Base-by-base conservation (phyloP, 1,284 basidiomycete genomes). In the Pseudozyma sp. region DNA sequence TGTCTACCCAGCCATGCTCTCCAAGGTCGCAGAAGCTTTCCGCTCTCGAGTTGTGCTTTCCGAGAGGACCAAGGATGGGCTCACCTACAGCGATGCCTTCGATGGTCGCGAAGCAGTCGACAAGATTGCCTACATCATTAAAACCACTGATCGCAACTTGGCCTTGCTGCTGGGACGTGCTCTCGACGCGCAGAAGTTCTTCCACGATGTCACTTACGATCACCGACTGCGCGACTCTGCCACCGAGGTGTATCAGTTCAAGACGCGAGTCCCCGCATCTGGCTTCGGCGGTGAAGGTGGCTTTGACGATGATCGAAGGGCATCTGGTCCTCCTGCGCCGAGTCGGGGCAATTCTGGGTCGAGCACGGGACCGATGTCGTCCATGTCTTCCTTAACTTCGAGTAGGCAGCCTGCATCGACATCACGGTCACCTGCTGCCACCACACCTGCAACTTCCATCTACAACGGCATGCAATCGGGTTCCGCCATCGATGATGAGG, bases 191-290 rank as follows among this genome's bases (percentile, higher is more conserved):
- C 97, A 99, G 87, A 99, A 98, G 87, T 98, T 96, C 87, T 99
- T 99, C 85, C 97, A 99, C 85, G 97, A 98, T 82, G 97, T 99
- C 74, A 97, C 96, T 8, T 99, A 99, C 85, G 95, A 98, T 83
- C 97, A 99, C 85, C 91, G 96, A 13, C 85, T 99, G 70, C 89
- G 97, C 53, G 97, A 99, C 86, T 94, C 91, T 77, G 88, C 91
- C 2, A 89, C 90, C 70, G 97, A 99, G 86, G 87, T 99, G 35
- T 99, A 98, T 86, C 95, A 97, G 85, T 98, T 99, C 87, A 86
- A 70, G 90, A 89, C 66, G 54, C 90, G 89, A 78, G 82, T 93
- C 44, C 89, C 90, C 8, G 92, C 90, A 82, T 92, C 92, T 2
- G 79, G 78, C 52, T 70, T 77, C 44, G 66, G 66, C 43, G 59